Evolutionary conservation across 2,329 filamentous ascomycete genomes (phyloP).

Genomic region (Arachnomyces sp.): DNA sequence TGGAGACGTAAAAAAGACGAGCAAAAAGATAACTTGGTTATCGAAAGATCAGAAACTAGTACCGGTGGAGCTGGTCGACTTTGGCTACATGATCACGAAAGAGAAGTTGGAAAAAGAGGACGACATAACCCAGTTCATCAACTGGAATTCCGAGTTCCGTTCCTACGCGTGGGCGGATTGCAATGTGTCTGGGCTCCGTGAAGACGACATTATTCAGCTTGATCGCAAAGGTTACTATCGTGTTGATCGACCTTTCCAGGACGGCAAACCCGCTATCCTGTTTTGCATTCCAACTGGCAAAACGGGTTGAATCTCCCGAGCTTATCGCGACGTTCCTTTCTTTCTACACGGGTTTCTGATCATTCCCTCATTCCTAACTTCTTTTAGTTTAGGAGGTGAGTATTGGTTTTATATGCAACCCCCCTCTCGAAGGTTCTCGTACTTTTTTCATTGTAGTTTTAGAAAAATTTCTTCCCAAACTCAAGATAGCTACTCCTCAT

Average conservation of each 20-base stretch:
- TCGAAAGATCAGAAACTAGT: conserved; percentile 66
- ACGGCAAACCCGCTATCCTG: conserved; percentile 46
- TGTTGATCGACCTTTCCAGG: conserved; percentile 32
- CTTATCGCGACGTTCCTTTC: too few species aligned
- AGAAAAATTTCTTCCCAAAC: too few species aligned
- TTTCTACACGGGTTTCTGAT: too few species aligned
- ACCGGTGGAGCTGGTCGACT: conserved; percentile 80
- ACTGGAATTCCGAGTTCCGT: conserved; percentile 59
- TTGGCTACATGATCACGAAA: conserved; percentile 91
- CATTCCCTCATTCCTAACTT: too few species aligned
- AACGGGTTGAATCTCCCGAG: too few species aligned
- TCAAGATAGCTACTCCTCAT: too few species aligned
- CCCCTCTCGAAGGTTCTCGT: too few species aligned
- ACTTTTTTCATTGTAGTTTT: too few species aligned
- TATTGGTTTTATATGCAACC: too few species aligned
- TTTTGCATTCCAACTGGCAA: conserved; percentile 56
- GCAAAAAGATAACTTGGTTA: conserved; percentile 96
- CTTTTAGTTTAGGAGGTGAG: too few species aligned
- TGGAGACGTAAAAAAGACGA: conserved; percentile 88
- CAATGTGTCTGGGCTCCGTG: conserved; percentile 64
- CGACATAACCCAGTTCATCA: conserved; percentile 68
- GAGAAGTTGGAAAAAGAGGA: conserved; percentile 84
- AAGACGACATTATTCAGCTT: conserved; percentile 79
- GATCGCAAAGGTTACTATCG: conserved; percentile 67
- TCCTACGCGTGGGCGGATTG: conserved; percentile 65